These are phyloP conservation scores for Tylopilus felleus DNA, from an alignment of 768 basidiomycete species.

Conservation along the genomic window DNA sequence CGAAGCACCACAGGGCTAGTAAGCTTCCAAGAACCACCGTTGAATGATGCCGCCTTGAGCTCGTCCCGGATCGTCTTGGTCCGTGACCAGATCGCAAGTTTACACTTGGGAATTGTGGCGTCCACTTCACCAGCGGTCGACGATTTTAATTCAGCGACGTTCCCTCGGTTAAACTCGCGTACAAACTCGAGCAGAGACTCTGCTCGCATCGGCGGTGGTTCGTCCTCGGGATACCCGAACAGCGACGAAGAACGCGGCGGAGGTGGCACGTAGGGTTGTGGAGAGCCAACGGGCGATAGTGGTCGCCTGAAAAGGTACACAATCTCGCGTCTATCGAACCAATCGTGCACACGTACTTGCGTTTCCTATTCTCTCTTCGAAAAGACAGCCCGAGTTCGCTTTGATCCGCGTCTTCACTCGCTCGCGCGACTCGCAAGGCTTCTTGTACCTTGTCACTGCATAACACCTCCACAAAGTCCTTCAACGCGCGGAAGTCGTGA, in stretches of 20 bases:
- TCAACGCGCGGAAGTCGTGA: constrained; percentile 46
- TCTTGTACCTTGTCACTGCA: constrained; percentile 53
- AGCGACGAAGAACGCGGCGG: constrained; percentile 37
- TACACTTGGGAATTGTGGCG: constrained; percentile 23
- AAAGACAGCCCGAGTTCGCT: constrained; percentile 44
- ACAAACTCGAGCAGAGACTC: constrained; percentile 53
- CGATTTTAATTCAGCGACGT: constrained; percentile 12
- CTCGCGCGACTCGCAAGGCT: constrained; percentile 51
- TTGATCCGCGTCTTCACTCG: constrained; percentile 52
- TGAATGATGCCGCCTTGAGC: not conserved
- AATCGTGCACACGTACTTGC: constrained; percentile 42
- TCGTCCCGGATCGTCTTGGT: constrained; percentile 17
- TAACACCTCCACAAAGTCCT: constrained; percentile 45
- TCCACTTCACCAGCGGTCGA: not conserved
- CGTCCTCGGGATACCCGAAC: constrained; percentile 42
- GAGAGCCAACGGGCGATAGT: constrained; percentile 54
- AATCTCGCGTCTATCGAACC: not conserved
- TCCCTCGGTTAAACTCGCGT: constrained; percentile 49
- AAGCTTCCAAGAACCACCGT: constrained; percentile 12
- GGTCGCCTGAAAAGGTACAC: constrained; percentile 37
- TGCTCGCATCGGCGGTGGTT: constrained; percentile 37
- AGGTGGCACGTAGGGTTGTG: constrained; percentile 51
- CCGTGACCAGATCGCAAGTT: constrained; percentile 56
- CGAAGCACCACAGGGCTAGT: constrained; percentile 44
- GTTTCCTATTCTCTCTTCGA: constrained; percentile 51